phyloP scores from a whole-genome alignment of 345 rosid species.

The Boechera retrofracta region DNA sequence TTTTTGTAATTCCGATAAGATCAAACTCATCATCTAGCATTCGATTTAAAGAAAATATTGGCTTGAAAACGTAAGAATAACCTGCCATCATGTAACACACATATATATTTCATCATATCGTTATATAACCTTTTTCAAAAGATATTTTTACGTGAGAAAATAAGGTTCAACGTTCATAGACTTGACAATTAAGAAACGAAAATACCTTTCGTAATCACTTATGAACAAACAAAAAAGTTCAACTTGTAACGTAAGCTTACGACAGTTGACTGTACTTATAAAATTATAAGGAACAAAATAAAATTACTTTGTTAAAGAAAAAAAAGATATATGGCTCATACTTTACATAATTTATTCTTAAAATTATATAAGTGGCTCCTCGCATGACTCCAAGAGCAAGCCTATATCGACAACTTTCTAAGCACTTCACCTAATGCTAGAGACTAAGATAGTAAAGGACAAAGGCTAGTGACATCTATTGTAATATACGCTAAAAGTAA shows the following conservation, averaged over 20 bases:
- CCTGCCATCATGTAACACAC: too few species aligned
- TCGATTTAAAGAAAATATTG: too few species aligned
- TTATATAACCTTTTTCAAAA: neutral
- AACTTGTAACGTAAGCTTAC: slow-evolving; percentile 9
- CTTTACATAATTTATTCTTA: neutral
- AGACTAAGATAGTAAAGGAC: neutral
- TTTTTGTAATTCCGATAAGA: too few species aligned
- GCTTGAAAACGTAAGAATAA: too few species aligned
- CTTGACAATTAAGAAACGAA: neutral
- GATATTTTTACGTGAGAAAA: neutral
- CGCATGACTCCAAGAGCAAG: slow-evolving; percentile 17
- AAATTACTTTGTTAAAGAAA: neutral
- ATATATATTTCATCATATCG: too few species aligned
- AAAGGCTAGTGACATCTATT: neutral
- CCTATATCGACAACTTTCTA: neutral
- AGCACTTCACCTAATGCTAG: slow-evolving; percentile 25
- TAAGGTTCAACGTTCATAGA: neutral
- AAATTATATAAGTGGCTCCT: slow-evolving; percentile 23
- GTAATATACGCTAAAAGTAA: neutral
- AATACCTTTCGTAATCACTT: neutral
- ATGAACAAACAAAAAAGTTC: neutral
- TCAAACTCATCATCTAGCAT: too few species aligned
- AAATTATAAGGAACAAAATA: neutral
- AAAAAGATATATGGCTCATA: neutral
- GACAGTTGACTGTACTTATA: neutral